Percentiles rank a stretch among this genome's conserved stretches.
Evolutionary conservation across 2,329 filamentous ascomycete species (phyloP).

Genomic region (Emmonsiellopsis sp.): DNA sequence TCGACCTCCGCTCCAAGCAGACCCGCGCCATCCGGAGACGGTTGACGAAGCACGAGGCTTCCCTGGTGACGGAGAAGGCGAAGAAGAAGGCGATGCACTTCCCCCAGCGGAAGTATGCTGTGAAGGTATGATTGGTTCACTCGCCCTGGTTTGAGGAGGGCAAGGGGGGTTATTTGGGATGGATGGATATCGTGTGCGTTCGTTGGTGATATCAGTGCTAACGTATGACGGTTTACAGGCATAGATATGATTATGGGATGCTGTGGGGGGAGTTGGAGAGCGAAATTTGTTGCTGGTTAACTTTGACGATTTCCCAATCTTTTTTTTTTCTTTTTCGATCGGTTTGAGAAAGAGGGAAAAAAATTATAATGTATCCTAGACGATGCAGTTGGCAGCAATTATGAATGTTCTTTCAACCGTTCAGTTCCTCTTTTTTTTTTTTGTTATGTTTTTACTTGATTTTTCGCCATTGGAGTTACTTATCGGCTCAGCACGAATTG

Average conservation of each 20-base stretch:
- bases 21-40: slow-evolving; percentile 95
- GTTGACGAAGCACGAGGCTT: slow-evolving; percentile 83
- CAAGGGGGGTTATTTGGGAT: too few species aligned
- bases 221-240: background rate
- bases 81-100: slow-evolving; percentile 96
- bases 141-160: too few species aligned
- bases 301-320: too few species aligned
- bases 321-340: slow-evolving; percentile 1
- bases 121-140: slow-evolving; percentile 62
- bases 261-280: slow-evolving; percentile 17
- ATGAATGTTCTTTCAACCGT: slow-evolving; percentile 15
- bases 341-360: slow-evolving; percentile 13
- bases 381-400: slow-evolving; percentile 26
- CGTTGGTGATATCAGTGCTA: background rate
- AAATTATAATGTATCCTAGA: slow-evolving; percentile 27
- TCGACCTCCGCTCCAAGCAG: slow-evolving; percentile 97
- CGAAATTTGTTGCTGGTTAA: slow-evolving; percentile 1
- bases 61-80: slow-evolving; percentile 79
- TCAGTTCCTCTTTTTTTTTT: too few species aligned
- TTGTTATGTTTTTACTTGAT: too few species aligned
- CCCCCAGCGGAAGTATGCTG: slow-evolving; percentile 96
- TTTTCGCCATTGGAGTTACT: too few species aligned
- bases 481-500: too few species aligned
- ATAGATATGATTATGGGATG: slow-evolving; percentile 17
- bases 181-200: too few species aligned